Conservation (phyloP, 768 basidiomycete species). For the Cantharellus cinnabarinus region DNA sequence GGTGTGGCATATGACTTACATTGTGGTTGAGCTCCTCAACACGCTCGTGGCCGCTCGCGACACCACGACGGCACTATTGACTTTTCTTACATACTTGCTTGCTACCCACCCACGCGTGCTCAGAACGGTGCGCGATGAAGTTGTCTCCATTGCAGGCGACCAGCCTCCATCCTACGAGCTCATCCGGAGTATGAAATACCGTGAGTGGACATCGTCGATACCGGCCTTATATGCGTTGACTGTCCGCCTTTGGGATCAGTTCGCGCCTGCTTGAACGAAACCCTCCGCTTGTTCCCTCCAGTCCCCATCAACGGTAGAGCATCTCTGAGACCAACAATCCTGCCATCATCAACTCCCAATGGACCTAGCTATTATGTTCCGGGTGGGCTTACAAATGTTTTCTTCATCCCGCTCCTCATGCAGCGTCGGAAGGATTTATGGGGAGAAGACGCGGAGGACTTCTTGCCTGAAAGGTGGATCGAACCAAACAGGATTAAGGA, state of each 20-base stretch:
- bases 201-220: constrained; percentile 7
- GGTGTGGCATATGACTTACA: background rate
- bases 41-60: constrained; percentile 17
- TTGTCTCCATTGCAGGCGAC: constrained; percentile 1
- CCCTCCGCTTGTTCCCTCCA: constrained; percentile 18
- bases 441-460: constrained; percentile 17
- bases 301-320: constrained; percentile 2
- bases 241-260: constrained; percentile 8
- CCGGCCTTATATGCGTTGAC: background rate
- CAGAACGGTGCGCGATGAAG: constrained; percentile 11
- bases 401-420: constrained; percentile 8
- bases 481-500: constrained; percentile 3
- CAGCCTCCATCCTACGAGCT: background rate
- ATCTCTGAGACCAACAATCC: background rate
- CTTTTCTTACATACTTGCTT: constrained; percentile 14
- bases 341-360: background rate
- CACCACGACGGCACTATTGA: constrained; percentile 16
- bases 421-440: constrained; percentile 15
- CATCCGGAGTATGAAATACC: constrained; percentile 10
- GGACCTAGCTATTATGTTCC: constrained; percentile 3
- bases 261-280: constrained; percentile 18
- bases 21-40: constrained; percentile 6
- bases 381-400: background rate
- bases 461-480: constrained; percentile 17
- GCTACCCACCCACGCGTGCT: constrained; percentile 12